Evolutionary conservation across 106 monocot species (phyloP), one percentile per base, ranked within the genome.

Genomic region (Vanilla planifolia): DNA sequence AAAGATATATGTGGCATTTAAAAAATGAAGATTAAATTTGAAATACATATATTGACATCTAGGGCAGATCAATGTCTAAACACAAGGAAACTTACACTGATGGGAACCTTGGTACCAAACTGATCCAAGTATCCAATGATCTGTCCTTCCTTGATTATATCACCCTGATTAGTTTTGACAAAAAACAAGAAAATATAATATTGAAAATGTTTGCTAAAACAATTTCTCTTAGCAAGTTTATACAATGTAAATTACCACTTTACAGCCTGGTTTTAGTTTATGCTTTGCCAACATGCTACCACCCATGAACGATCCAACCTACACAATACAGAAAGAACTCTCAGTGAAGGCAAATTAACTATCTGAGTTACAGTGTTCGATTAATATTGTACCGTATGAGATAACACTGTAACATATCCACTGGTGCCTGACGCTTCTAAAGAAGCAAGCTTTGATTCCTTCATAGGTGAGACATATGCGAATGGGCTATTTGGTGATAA

Each of bases 301-400:
- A 37, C 68, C 79, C 63, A 69, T 59, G 62, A 93, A 93, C 47
- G 76, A 71, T 14, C 93, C 93, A 43, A 93, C 93, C 93, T 93
- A 65, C 8, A 55, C 8, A 64, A 17, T 37, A 50, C 4, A 32
- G 48, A 28, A 33, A 32, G 53, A 53, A 53, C 15, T 8, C 27
- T 3, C 27, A 53, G 5, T 53, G 15, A 53, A 11, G 32, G 53
- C 13, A 53, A 6, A n/a, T n/a, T 6, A 57, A 5, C 3, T 33
- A 34, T 19, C 20, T 19, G 35, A 35, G 35, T 35, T 35, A 32
- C 6, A 35, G 2, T 6, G 35, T 19, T 35, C 4, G 35, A 13
- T 16, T n/a, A 35, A 57, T 52, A 33, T 60, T 45, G 65, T 77
- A 93, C 93, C 44, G 81, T 77, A 28, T 89, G 93, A 62, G 93